Conservation (phyloP, 2,329 filamentous ascomycete genomes). For the Botrytis hyacinthi region DNA sequence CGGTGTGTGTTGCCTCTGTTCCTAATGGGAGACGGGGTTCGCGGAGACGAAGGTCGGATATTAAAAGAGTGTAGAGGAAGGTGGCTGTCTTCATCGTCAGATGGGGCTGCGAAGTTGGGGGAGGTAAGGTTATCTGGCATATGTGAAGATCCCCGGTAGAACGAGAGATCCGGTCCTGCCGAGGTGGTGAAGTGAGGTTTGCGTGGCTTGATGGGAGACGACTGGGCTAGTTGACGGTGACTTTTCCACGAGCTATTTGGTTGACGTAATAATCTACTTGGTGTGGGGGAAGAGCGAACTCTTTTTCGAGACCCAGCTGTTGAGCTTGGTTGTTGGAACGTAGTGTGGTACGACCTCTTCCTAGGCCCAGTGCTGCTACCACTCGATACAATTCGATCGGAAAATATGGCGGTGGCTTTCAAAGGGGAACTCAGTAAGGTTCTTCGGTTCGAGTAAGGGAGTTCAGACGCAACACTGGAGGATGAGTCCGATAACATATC, state of each 20-base stretch:
- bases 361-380: constrained; percentile 64
- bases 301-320: constrained; percentile 63
- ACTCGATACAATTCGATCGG: constrained; percentile 73
- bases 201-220: constrained; percentile 78
- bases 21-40: constrained; percentile 71
- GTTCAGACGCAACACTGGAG: constrained; percentile 71
- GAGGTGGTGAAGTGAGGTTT: constrained; percentile 72
- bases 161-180: constrained; percentile 70
- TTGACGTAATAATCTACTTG: constrained; percentile 55
- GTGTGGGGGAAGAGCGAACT: constrained; percentile 63
- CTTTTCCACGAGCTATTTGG: constrained; percentile 70
- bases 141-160: constrained; percentile 60
- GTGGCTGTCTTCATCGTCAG: constrained; percentile 81
- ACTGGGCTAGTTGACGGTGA: constrained; percentile 73
- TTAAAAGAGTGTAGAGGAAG: constrained; percentile 75
- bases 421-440: constrained; percentile 76
- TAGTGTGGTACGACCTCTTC: constrained; percentile 61
- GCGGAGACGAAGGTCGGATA: constrained; percentile 76
- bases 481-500: constrained; percentile 85
- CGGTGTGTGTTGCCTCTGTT: constrained; percentile 49
- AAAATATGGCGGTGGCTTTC: constrained; percentile 73
- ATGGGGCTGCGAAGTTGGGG: constrained; percentile 60
- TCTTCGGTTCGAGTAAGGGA: constrained; percentile 61
- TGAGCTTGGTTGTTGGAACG: constrained; percentile 48
- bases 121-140: constrained; percentile 62